Base-by-base conservation (phyloP, 2,329 filamentous ascomycete species). In the Penicillium decumbens region DNA sequence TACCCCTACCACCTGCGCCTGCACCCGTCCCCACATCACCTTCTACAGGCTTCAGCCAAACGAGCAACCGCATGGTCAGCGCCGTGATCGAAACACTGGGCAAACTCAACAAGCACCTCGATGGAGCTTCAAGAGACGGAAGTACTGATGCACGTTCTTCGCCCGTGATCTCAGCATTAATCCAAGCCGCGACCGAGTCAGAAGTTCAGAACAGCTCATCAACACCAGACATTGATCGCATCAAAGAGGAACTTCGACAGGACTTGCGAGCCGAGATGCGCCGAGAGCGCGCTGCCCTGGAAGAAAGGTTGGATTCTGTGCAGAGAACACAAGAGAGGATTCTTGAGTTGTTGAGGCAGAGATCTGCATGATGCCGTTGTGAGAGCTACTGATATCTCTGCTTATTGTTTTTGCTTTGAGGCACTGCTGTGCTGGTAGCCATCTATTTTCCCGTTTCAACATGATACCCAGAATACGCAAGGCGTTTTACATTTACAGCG, bases 241-340 rank as follows among this genome's bases (percentile, higher is more conserved):
- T 70, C 2, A 68, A 68, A 42, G 57, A 65, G 23, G 64, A 72
- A 37, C 52, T 71, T 1, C 65, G 64, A 4, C 47, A 58, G 13
- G 70, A 72, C 44, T 57, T 72, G 48, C 57, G 58, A 25, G 56
- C 52, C 3, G 67, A 72, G 32, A 47, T 72, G 29, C 64, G 64
- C 7, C 50, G 53, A 18, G 68, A 68, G 29, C 65, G 66, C 0
- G 61, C 61, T 12, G 55, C 57, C 1, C 51, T 72, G 5, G 64
- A 71, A 42, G 64, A 70, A 47, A 68, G 64, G 49, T 39, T 73
- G 24, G 68, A 70, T 46, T 56, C 67, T 15, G 59, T 73, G 41
- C 69, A 72, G 53, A 57, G 65, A 49, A 71, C 68, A 4, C 70
- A 72, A 49, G 65, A 72, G 32, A 65, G 72, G 64, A 72, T 73